Evolutionary conservation across 202 grass and related monocot species (phyloP), one percentile per base, ranked within the genome.

Genomic region (Setaria viridis): DNA sequence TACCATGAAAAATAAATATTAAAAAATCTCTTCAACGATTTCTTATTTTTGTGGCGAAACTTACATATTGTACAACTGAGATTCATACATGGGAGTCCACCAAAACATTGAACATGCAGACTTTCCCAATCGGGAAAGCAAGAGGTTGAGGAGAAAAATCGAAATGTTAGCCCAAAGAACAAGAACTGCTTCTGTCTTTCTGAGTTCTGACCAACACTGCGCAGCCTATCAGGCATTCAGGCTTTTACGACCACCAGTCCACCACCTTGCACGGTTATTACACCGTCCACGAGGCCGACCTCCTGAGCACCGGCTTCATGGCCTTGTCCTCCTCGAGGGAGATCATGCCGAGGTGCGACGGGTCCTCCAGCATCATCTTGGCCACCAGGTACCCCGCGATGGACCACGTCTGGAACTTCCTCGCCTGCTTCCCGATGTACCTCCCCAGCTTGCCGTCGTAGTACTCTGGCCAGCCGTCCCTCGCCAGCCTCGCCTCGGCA

Each of bases 311-410:
- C 1, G 93, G 95, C 69, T 94, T 95, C 89, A 87, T 95, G 1
- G 85, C 74, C 90, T 74, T 89, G 88, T 98, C 93, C 64, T 95
- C 93, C 86, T 98, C 95, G 20, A 98, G 88, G 35, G 95, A 93
- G 87, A 98, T 86, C 95, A 98, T 95, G 51, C 93, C 91, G 25
- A 98, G 88, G 80, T 98, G 93, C 3, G 95, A 98, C 9, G 95
- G 95, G 34, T 98, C 95, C 91, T 98, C 95, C 20, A 98, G 65
- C 93, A 98, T 89, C 95, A 98, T 98, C 82, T 98, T 98, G 33
- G 95, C 91, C 37, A 98, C 95, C 70, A 98, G 82, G 84, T 98
- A 95, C 9, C 91, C 93, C 1, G 93, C 91, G 74, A 95, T 80
- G 37, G 95, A 98, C 95, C 95, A 98, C 5, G 95, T 98, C 85